Conservation (phyloP, 257 asterid species). For the Solanum gandarillasii region DNA sequence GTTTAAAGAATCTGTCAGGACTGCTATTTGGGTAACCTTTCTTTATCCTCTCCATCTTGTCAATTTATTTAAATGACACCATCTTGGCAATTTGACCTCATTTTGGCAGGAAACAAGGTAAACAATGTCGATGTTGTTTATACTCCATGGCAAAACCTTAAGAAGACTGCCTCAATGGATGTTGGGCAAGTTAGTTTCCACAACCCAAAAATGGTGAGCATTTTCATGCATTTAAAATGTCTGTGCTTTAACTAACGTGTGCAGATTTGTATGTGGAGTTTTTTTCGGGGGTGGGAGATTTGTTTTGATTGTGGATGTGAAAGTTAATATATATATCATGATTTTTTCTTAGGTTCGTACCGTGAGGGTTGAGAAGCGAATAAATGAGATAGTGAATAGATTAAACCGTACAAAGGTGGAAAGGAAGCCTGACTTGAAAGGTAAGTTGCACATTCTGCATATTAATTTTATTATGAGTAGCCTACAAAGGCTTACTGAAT, state of each 20-base stretch:
- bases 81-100: neutral
- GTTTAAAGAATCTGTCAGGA: neutral
- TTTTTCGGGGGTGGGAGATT: neutral
- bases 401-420: slow-evolving; percentile 95
- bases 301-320: slow-evolving; percentile 4
- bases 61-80: neutral
- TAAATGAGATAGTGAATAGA: slow-evolving; percentile 83
- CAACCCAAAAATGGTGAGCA: slow-evolving; percentile 76
- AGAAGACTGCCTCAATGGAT: slow-evolving; percentile 96
- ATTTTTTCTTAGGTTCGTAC: slow-evolving; percentile 58
- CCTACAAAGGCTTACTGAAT: neutral
- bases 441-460: slow-evolving; percentile 16
- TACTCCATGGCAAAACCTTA: slow-evolving; percentile 97
- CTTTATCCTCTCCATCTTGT: neutral
- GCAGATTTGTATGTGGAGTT: neutral
- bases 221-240: neutral
- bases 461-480: neutral
- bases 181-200: slow-evolving; percentile 98
- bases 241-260: neutral
- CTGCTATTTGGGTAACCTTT: neutral
- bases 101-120: slow-evolving; percentile 71
- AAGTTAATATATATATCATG: neutral
- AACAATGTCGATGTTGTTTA: slow-evolving; percentile 92
- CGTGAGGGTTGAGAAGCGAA: slow-evolving; percentile 82
- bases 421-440: slow-evolving; percentile 85